These are phyloP conservation scores for Citrus maxima DNA, from an alignment of 345 rosid species.

Conservation along the genomic window DNA sequence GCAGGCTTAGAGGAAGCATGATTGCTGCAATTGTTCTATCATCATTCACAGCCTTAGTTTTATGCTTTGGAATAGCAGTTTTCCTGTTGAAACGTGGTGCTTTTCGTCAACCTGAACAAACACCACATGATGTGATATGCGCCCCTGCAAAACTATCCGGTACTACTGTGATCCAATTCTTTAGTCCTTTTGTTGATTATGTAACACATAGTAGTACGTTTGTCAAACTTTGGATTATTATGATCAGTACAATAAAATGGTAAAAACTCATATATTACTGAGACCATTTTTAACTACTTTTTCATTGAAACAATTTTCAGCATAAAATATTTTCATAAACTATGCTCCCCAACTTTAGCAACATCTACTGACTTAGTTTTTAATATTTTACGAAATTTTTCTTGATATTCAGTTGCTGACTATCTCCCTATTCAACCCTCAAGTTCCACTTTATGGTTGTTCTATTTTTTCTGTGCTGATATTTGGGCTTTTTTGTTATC, in stretches of 20 bases:
- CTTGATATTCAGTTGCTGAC: neutral
- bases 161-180: slow-evolving; percentile 15
- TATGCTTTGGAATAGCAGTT: slow-evolving; percentile 36
- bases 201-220: neutral
- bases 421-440: neutral
- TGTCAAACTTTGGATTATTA: neutral
- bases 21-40: slow-evolving; percentile 49
- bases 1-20: slow-evolving; percentile 33
- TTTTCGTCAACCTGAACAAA: slow-evolving; percentile 20
- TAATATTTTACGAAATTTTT: neutral
- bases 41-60: slow-evolving; percentile 36
- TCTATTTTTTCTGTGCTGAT: neutral
- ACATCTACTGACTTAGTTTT: neutral
- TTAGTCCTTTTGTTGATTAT: neutral
- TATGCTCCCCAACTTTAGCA: too few species aligned
- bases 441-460: neutral
- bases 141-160: slow-evolving; percentile 41
- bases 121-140: slow-evolving; percentile 14
- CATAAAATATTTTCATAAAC: neutral
- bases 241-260: neutral
- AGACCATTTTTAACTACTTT: neutral
- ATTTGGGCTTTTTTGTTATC: neutral
- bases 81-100: slow-evolving; percentile 31
- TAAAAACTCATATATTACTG: too few species aligned
- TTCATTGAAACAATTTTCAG: neutral